Percentiles rank a stretch among this genome's conserved stretches.
Conservation (phyloP, 2,329 filamentous ascomycete genomes). For the Fusarium incarnatum region DNA sequence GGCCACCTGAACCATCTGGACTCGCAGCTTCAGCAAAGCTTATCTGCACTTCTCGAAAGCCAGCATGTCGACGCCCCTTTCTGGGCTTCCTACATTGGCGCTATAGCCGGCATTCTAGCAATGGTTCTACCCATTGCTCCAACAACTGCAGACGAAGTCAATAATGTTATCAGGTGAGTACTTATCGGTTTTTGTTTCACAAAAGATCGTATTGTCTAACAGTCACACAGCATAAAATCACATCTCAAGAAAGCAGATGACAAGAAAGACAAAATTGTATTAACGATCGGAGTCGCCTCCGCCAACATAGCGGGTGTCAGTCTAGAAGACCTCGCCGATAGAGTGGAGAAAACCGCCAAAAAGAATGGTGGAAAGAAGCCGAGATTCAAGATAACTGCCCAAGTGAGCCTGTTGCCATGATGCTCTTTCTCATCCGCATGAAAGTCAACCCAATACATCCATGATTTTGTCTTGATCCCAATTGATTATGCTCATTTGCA, state of each 20-base stretch:
- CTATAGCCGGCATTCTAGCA: slow-evolving; percentile 58
- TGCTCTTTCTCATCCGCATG: slow-evolving; percentile 32
- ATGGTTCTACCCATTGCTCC: slow-evolving; percentile 58
- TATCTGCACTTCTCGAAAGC: slow-evolving; percentile 57
- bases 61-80: slow-evolving; percentile 57
- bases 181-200: neutral
- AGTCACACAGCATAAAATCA: slow-evolving; percentile 49
- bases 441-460: slow-evolving; percentile 25
- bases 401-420: slow-evolving; percentile 45
- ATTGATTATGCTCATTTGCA: slow-evolving; percentile 13
- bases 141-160: slow-evolving; percentile 49
- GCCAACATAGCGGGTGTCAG: slow-evolving; percentile 48
- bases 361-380: slow-evolving; percentile 48
- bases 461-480: slow-evolving; percentile 20
- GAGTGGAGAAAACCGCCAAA: slow-evolving; percentile 52
- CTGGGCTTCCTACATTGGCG: slow-evolving; percentile 66
- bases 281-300: slow-evolving; percentile 52
- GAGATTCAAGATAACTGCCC: slow-evolving; percentile 51
- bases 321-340: slow-evolving; percentile 50
- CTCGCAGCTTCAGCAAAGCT: slow-evolving; percentile 54
- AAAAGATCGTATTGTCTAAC: slow-evolving; percentile 25
- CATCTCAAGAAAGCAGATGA: slow-evolving; percentile 45
- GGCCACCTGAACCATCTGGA: slow-evolving; percentile 67
- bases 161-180: slow-evolving; percentile 56
- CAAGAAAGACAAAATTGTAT: slow-evolving; percentile 53